phyloP scores from a whole-genome alignment of 2,329 filamentous ascomycete species.

The Dothideomycetidae sp. region DNA sequence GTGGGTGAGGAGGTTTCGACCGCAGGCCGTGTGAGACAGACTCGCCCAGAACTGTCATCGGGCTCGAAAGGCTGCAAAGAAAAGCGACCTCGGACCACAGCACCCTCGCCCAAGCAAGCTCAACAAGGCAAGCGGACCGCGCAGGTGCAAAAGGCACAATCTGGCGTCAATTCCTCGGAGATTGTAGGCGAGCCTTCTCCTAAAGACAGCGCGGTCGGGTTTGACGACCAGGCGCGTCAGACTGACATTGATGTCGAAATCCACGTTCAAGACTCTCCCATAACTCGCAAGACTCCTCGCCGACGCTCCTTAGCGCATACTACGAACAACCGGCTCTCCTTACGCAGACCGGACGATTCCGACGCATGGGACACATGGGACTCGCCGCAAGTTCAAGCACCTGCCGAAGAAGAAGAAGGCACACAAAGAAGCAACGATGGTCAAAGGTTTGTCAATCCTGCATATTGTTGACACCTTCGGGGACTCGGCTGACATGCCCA shows the following conservation, averaged over 20 bases:
- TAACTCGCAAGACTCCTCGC: conserved; percentile 7
- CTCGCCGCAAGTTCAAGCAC: conserved; percentile 23
- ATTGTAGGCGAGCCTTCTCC: conserved; percentile 29
- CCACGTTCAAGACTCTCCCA: conserved; percentile 13
- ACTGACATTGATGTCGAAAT: conserved; percentile 22
- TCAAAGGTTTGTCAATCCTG: no score
- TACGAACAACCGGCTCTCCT: conserved; percentile 25
- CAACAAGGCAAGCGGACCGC: conserved; percentile 3
- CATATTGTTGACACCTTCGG: no score
- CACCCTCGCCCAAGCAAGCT: conserved; percentile 7
- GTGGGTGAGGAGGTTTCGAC: conserved; percentile 69
- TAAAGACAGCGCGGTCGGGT: conserved; percentile 24
- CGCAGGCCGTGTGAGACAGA: conserved; percentile 8
- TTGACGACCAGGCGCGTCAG: conserved; percentile 1
- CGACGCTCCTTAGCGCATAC: conserved; percentile 12
- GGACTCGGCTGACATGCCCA: no score
- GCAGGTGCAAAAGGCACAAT: conserved; percentile 3
- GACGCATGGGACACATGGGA: conserved; percentile 41
- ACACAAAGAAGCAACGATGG: no score
- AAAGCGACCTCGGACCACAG: conserved; percentile 2
- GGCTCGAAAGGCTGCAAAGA: not conserved
- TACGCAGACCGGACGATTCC: conserved; percentile 14
- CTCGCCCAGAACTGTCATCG: conserved; percentile 7
- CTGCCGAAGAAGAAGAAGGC: conserved; percentile 15
- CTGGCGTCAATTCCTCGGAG: conserved; percentile 16